Base-by-base conservation (phyloP, 176 grass and related monocot species). In the Avena eriantha region DNA sequence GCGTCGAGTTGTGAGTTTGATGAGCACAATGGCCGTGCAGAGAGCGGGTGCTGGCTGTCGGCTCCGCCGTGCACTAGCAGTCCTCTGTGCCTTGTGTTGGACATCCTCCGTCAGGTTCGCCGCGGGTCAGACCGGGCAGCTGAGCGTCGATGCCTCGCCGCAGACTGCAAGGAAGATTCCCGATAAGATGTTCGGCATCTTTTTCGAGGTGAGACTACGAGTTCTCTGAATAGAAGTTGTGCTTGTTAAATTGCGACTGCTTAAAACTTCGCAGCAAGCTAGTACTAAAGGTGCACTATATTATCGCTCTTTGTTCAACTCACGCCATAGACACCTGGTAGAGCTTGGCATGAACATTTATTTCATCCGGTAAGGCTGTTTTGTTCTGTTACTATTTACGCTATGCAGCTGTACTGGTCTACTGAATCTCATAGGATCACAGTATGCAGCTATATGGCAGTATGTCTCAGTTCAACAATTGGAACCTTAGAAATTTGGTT, bases 131-230 rank as follows among this genome's bases (percentile, higher is more conserved):
- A 86, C 69, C 13, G 92, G 88, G 45, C 81, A 88, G 84, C 59
- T 98, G 68, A 80, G 66, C 21, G 79, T 98, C 16, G 86, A 94
- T 69, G 96, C 91, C 34, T 94, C 93, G 24, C 59, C 63, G 1
- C 85, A 88, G 84, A 86, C 72, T 64, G 92, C 81, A n/a, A 83
- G 90, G 81, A 92, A 84, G 80, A 98, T 98, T 45, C 92, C 96
- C 4, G 88, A 95, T 45, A 92, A 93, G 86, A 93, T 98, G 93
- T 98, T 98, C 19, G 96, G 96, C 8, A 91, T 96, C 48, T 98
- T 92, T 87, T 98, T 96, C 5, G 96, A 98, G 96, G 96, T 98
- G 85, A 84, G 82, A 55, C 2, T 19, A 16, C 9, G 2, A 0
- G 31, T 7, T 48, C 45, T 10, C 47, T 75, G 9, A 47, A 15